These are phyloP conservation scores for Sphaerulina vaccinii DNA, from an alignment of 2,329 filamentous ascomycete genomes.

Conservation along the genomic window DNA sequence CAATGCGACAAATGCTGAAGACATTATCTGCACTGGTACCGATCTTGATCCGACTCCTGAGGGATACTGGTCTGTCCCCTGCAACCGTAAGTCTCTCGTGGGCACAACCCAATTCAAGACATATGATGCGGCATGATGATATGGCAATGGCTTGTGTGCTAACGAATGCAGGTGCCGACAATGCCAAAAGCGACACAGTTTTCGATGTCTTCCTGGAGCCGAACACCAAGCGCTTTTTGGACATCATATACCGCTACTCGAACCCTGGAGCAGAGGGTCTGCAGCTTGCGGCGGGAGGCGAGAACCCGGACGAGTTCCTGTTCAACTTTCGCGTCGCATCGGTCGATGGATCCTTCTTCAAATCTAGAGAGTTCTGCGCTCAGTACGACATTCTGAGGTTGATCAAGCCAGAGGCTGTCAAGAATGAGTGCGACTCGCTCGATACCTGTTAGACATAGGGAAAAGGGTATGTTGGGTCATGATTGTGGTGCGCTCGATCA, in stretches of 20 bases:
- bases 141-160: too few relatives aligned
- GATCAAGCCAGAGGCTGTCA: constrained; percentile 22
- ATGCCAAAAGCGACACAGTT: constrained; percentile 17
- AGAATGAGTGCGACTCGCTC: constrained; percentile 24
- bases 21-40: constrained; percentile 19
- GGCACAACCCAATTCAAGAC: too few relatives aligned
- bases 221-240: constrained; percentile 21
- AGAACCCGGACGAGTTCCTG: constrained; percentile 17
- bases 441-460: constrained; percentile 20
- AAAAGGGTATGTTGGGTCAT: too few relatives aligned
- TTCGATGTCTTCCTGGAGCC: constrained; percentile 24
- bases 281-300: constrained; percentile 12
- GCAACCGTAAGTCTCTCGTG: too few relatives aligned
- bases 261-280: constrained; percentile 18
- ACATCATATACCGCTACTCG: constrained; percentile 23
- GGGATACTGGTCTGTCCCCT: constrained; percentile 19
- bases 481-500: too few relatives aligned
- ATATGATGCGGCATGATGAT: too few relatives aligned
- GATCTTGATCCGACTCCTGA: constrained; percentile 6
- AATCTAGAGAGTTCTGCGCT: constrained; percentile 21
- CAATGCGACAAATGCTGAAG: constrained; percentile 18
- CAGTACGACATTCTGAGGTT: constrained; percentile 21
- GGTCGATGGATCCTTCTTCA: constrained; percentile 22
- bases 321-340: constrained; percentile 24
- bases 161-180: too few relatives aligned